phyloP scores from a whole-genome alignment of 2,329 filamentous ascomycete species.

The Aspergillus carbonarius region DNA sequence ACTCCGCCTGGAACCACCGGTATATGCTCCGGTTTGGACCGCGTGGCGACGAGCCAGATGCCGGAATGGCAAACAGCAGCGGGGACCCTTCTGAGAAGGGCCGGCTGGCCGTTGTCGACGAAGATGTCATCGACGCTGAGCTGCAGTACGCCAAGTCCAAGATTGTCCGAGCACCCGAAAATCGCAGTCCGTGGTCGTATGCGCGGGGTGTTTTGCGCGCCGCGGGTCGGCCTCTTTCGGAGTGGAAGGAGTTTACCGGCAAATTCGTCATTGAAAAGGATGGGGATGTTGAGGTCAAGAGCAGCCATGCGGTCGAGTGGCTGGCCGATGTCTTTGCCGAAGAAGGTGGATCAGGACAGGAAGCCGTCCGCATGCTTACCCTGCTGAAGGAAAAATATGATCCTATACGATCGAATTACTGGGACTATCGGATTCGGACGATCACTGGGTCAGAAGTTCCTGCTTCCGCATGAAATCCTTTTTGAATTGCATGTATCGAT shows the following conservation, averaged over 20 bases:
- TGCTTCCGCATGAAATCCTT: constrained; percentile 18
- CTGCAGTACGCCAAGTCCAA: constrained; percentile 70
- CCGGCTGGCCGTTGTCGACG: constrained; percentile 51
- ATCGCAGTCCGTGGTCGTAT: constrained; percentile 94
- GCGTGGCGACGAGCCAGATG: constrained; percentile 42
- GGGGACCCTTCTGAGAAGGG: constrained; percentile 28
- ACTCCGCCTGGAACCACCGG: constrained; percentile 95
- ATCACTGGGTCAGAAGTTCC: constrained; percentile 32
- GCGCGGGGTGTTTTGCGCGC: constrained; percentile 72
- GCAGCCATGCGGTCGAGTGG: constrained; percentile 58
- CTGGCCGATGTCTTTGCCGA: constrained; percentile 47
- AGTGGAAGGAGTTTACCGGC: constrained; percentile 55
- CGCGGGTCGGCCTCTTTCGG: constrained; percentile 52
- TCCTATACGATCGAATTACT: constrained; percentile 86
- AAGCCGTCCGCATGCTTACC: constrained; percentile 68
- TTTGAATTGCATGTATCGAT: not conserved
- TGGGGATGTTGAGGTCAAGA: constrained; percentile 54
- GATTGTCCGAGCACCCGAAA: constrained; percentile 81
- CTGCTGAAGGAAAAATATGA: constrained; percentile 84
- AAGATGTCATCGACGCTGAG: constrained; percentile 69
- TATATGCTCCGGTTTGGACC: constrained; percentile 87
- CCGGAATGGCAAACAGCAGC: constrained; percentile 35
- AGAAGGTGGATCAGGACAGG: constrained; percentile 45
- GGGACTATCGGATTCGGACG: constrained; percentile 69
- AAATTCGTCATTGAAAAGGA: constrained; percentile 53